These are phyloP conservation scores for Glycine soja DNA, from an alignment of 306 rosid genomes.

Conservation along the genomic window DNA sequence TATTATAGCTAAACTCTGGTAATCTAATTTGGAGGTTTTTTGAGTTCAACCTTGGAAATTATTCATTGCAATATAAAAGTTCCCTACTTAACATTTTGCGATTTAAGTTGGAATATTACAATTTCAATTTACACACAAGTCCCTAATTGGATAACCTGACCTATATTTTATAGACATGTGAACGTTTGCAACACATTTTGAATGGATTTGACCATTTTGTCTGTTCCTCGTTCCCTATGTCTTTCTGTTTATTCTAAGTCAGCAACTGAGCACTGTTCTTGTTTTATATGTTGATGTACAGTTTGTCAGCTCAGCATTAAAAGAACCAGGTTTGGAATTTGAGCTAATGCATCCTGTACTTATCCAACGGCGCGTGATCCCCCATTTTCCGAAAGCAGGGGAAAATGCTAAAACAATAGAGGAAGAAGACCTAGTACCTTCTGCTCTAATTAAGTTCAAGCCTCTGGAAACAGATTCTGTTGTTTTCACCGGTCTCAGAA, in stretches of 20 bases:
- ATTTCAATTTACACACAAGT: constrained; percentile 4
- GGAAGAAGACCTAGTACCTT: constrained; percentile 91
- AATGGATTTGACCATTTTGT: constrained; percentile 18
- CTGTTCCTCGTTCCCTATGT: constrained; percentile 14
- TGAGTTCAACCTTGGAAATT: constrained; percentile 9
- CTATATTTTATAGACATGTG: neutral
- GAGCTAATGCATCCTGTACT: constrained; percentile 83
- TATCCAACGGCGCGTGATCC: constrained; percentile 72
- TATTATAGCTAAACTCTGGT: neutral
- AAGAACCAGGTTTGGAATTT: constrained; percentile 78
- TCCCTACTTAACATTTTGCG: neutral
- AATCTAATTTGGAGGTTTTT: constrained; percentile 18
- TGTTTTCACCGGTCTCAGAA: constrained; percentile 80
- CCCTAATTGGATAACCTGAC: neutral
- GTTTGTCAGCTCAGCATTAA: constrained; percentile 79
- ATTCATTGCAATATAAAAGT: constrained; percentile 3
- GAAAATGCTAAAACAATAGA: constrained; percentile 65
- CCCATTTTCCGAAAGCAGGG: constrained; percentile 64
- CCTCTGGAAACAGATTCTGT: constrained; percentile 90
- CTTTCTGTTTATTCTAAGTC: constrained; percentile 15
- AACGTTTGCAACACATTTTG: constrained; percentile 1
- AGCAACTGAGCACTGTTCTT: constrained; percentile 24
- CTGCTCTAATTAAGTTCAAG: constrained; percentile 86
- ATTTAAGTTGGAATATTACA: neutral
- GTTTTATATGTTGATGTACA: constrained; percentile 50